A percentile compares a stretch with the other conserved stretches of the same genome.
Conservation (phyloP, 2,329 filamentous ascomycete genomes). For the Ambrosiella xylebori region DNA sequence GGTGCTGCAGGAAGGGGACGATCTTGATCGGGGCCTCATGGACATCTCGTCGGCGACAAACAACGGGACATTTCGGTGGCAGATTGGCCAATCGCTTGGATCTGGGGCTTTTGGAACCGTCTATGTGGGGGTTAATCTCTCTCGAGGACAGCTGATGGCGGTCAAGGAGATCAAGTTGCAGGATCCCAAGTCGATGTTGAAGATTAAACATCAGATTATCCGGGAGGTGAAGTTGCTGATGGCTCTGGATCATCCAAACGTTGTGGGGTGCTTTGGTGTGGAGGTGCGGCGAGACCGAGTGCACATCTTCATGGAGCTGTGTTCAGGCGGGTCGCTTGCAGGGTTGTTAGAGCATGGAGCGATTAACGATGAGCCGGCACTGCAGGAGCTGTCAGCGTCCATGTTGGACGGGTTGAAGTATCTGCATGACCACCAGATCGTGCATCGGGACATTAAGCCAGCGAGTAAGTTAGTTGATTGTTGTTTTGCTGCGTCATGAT, state of each 20-base stretch:
- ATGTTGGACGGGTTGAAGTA: conserved; percentile 88
- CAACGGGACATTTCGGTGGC: conserved; percentile 92
- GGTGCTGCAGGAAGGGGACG: conserved; percentile 85
- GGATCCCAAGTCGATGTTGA: conserved; percentile 87
- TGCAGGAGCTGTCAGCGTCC: conserved; percentile 90
- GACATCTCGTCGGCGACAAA: conserved; percentile 87
- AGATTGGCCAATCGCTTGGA: conserved; percentile 95
- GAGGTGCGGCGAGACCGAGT: conserved; percentile 97
- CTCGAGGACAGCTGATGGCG: conserved; percentile 91
- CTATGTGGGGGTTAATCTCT: conserved; percentile 91
- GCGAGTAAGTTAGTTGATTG: conserved; percentile 50
- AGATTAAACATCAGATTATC: conserved; percentile 80
- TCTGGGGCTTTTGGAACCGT: conserved; percentile 95
- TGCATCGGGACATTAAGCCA: conserved; percentile 94
- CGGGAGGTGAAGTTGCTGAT: conserved; percentile 97
- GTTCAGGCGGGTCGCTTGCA: conserved; percentile 82
- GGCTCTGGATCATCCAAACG: conserved; percentile 89
- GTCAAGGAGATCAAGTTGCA: conserved; percentile 92
- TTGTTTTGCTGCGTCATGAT: not conserved
- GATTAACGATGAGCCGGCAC: conserved; percentile 94
- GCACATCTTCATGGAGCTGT: conserved; percentile 99
- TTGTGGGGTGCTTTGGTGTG: conserved; percentile 94
- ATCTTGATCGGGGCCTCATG: conserved; percentile 86
- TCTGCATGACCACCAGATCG: conserved; percentile 77
- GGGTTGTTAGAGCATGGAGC: conserved; percentile 83